Conservation (phyloP, 225 moss, liverwort and hornwort genomes). For the Lunularia cruciata region DNA sequence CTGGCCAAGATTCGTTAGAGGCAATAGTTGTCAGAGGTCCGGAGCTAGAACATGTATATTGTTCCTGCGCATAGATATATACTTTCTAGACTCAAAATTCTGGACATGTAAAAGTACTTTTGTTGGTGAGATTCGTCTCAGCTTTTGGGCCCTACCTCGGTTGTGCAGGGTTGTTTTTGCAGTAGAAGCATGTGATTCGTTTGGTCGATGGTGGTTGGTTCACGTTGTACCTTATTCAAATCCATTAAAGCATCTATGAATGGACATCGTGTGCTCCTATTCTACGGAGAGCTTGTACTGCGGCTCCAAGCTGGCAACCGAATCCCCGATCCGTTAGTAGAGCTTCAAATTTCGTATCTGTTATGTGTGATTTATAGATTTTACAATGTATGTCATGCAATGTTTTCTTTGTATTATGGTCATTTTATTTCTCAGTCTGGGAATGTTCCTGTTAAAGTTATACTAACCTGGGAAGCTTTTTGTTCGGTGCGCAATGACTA, state of each 20-base stretch:
- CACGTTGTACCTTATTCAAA: conserved; percentile 13
- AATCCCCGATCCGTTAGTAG: conserved; percentile 11
- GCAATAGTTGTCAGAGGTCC: not conserved
- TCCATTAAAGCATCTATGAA: conserved; percentile 5
- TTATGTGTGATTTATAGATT: conserved; percentile 15
- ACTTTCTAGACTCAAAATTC: not conserved
- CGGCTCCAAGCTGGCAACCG: conserved; percentile 21
- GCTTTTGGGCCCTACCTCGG: conserved; percentile 13
- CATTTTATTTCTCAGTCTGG: not conserved
- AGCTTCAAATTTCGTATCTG: conserved; percentile 14
- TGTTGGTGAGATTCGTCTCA: conserved; percentile 16
- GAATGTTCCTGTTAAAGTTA: not conserved
- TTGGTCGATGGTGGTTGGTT: conserved; percentile 20
- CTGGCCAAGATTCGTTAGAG: conserved; percentile 9
- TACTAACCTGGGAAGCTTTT: conserved; percentile 12
- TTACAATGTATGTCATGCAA: conserved; percentile 16
- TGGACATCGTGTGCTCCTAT: conserved; percentile 14
- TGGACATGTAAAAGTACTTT: conserved; percentile 5
- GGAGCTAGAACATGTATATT: not conserved
- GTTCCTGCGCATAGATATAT: conserved; percentile 2
- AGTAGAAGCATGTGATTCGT: conserved; percentile 25
- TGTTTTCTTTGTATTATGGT: conserved; percentile 15
- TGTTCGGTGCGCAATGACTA: not conserved
- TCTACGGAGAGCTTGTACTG: conserved; percentile 18
- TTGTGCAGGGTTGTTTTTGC: conserved; percentile 24